Base-by-base conservation (phyloP, 345 rosid species). In the Aethionema arabicum region DNA sequence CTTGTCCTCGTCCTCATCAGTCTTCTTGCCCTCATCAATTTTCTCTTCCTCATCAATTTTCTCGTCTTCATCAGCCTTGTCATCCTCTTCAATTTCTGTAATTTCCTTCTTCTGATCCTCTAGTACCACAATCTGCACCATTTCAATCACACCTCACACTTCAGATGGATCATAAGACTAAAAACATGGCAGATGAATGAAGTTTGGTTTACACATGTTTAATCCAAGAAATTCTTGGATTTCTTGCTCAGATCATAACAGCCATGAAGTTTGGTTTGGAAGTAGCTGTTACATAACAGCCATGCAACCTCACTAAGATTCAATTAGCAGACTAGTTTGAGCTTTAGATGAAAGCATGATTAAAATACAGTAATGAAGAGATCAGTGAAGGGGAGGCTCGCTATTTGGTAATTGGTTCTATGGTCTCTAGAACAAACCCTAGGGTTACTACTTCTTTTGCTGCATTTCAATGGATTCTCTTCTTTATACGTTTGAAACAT, bases 91-190 rank as follows among this genome's bases (percentile, higher is more conserved):
- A 54, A 57, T 73, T 54, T 79, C 96, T 13, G 55, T 69, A 46
- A 74, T 80, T 59, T 86, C 95, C 3, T 59, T 65, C 47, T 75
- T 81, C 69, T 82, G 80, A 59, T 80, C 84, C 74, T 89, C 95
- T 61, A 93, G 76, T 56, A 83, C 72, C 60, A 91, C 88, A 52
- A 89, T 75, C 97, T 93, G 69, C 68, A 75, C 71, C 52, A 62
- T 72, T 69, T 68, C 56, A 52, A 52, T 32, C 44, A 52, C 43
- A 64, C 44, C 15, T 37, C 56, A 7, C 56, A 1, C 2, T 56
- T 66, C 64, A 56, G 70, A 69, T 47, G 10, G 13, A 67, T 59
- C 56, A 52, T 10, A 57, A 8, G 35, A 40, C 15, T 32, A 36
- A 38, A 1, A 40, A 12, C 5, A 11, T 12, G 16, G 15, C 59